Evolutionary conservation across 2,329 filamentous ascomycete genomes (phyloP).

Genomic region (Dothideomycetes sp.): DNA sequence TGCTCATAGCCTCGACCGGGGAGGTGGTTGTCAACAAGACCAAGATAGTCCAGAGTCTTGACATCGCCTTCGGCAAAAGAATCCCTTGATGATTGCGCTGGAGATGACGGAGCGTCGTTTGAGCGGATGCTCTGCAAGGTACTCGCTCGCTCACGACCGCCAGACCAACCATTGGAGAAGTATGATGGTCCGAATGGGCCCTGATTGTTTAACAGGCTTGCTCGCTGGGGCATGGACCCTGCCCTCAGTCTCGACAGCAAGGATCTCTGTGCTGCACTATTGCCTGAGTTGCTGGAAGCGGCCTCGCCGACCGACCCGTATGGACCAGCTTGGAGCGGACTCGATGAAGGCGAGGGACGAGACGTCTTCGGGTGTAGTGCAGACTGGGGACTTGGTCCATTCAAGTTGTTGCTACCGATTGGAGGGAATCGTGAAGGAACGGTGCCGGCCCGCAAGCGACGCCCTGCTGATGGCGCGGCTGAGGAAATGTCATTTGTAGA

Average conservation of each 20-base stretch:
- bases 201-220: constrained; percentile 49
- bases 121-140: constrained; percentile 87
- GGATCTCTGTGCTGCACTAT: constrained; percentile 7
- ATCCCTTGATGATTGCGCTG: constrained; percentile 75
- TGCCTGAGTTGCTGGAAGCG: constrained; percentile 4
- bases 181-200: constrained; percentile 78
- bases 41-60: constrained; percentile 88
- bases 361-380: constrained; percentile 63
- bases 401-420: constrained; percentile 46
- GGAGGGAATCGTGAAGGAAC: constrained; percentile 91
- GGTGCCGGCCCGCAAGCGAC: constrained; percentile 83
- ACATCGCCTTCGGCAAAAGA: constrained; percentile 79
- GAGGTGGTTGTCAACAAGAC: constrained; percentile 86
- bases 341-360: constrained; percentile 75
- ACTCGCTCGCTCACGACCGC: constrained; percentile 68
- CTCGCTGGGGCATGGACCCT: constrained; percentile 86
- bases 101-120: constrained; percentile 75
- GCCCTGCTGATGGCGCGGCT: constrained; percentile 51
- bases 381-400: constrained; percentile 45
- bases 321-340: constrained; percentile 65
- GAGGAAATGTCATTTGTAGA: constrained; percentile 50
- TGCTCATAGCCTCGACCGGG: constrained; percentile 29
- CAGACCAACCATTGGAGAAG: constrained; percentile 78
- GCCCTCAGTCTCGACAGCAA: constrained; percentile 78
- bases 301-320: not conserved